Conservation (phyloP, 2,329 filamentous ascomycete genomes). For the Magnaporthiopsis incrustans region DNA sequence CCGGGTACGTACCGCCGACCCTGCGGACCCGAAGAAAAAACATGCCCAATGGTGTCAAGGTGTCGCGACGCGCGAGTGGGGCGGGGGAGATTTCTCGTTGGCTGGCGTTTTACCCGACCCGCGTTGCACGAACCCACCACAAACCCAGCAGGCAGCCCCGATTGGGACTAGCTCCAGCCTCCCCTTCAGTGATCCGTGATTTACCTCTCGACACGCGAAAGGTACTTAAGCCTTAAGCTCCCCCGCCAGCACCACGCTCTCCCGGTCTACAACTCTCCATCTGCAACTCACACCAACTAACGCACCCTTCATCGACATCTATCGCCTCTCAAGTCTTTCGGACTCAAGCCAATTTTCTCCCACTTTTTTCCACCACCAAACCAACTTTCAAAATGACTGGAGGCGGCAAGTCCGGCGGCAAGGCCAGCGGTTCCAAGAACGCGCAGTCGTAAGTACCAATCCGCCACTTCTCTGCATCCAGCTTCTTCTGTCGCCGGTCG, state of each 20-base stretch:
- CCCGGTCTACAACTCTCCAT: slow-evolving; percentile 24
- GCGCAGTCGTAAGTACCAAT: slow-evolving; percentile 81
- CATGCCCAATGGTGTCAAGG: not conserved
- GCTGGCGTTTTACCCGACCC: slow-evolving; percentile 5
- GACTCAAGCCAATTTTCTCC: slow-evolving; percentile 1
- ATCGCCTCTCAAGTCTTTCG: slow-evolving; percentile 15
- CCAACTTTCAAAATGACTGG: slow-evolving; percentile 89
- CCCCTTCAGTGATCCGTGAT: slow-evolving; percentile 40
- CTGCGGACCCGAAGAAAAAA: not conserved
- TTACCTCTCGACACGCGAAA: slow-evolving; percentile 35
- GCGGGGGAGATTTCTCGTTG: slow-evolving; percentile 1
- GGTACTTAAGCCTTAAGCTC: slow-evolving; percentile 46
- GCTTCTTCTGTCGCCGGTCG: not conserved
- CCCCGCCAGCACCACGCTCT: slow-evolving; percentile 30
- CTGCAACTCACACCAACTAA: slow-evolving; percentile 14
- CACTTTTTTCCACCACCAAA: slow-evolving; percentile 22
- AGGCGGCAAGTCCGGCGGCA: slow-evolving; percentile 99
- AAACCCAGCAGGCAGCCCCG: slow-evolving; percentile 10
- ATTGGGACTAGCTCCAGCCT: slow-evolving; percentile 23
- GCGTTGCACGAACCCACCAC: not conserved
- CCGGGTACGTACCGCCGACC: not conserved
- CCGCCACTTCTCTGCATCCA: not conserved
- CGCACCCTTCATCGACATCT: slow-evolving; percentile 21
- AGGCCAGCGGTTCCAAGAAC: slow-evolving; percentile 98
- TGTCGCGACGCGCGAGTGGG: not conserved